Percentiles rank a stretch among this genome's conserved stretches.
Evolutionary conservation across 495 filamentous ascomycete species (phyloP).

Genomic region (Tuber indicum): DNA sequence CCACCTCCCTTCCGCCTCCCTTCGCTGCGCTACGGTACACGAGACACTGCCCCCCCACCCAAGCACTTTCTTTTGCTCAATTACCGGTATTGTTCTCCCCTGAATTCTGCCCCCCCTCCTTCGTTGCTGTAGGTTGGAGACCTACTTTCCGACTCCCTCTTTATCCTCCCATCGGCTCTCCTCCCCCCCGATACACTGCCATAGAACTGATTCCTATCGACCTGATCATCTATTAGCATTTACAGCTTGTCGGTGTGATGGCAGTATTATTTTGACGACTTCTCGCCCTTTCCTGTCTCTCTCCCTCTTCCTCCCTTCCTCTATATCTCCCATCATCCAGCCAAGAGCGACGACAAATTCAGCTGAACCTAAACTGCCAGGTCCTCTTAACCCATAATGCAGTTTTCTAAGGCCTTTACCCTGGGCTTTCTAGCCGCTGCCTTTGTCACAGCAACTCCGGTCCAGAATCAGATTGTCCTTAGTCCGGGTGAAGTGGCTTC

Average conservation of each 20-base stretch:
- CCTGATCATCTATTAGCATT: constrained; percentile 16
- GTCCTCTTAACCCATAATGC: constrained; percentile 17
- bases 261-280: constrained; percentile 24
- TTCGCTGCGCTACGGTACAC: not conserved
- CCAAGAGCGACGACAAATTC: constrained; percentile 6
- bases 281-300: constrained; percentile 15
- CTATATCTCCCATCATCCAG: constrained; percentile 15
- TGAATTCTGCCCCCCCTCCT: not conserved
- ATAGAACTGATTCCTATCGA: constrained; percentile 26
- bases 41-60: no score
- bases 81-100: not conserved
- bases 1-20: not conserved
- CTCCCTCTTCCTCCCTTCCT: constrained; percentile 7
- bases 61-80: not conserved
- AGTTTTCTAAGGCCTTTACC: constrained; percentile 23
- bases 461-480: constrained; percentile 22
- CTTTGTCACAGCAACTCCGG: constrained; percentile 14
- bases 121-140: not conserved
- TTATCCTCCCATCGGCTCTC: not conserved
- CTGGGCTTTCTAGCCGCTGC: constrained; percentile 19
- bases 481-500: constrained; percentile 16
- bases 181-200: constrained; percentile 31
- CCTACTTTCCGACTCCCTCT: not conserved
- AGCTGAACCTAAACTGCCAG: constrained; percentile 26
- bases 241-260: constrained; percentile 17